Evolutionary conservation across 306 rosid species (phyloP).

Genomic region (Macrotyloma uniflorum): DNA sequence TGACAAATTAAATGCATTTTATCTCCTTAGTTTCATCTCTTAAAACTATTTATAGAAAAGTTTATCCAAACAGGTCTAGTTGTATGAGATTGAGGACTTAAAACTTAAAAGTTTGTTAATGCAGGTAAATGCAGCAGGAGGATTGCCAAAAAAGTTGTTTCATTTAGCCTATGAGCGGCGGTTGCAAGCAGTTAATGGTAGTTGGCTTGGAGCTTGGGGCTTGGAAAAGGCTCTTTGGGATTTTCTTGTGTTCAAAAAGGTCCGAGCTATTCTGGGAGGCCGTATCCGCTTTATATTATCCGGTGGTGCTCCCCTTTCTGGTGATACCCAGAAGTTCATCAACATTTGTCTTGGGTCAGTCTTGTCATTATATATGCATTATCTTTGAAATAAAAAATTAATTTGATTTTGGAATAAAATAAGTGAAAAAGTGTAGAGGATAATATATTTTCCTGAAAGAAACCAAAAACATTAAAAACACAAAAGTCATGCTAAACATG

Average conservation of each 20-base stretch:
- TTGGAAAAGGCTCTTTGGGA: slow-evolving; percentile 77
- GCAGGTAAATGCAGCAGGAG: slow-evolving; percentile 81
- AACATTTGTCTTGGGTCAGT: slow-evolving; percentile 91
- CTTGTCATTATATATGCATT: slow-evolving; percentile 3
- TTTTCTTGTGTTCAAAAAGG: slow-evolving; percentile 78
- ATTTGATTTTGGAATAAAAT: not conserved
- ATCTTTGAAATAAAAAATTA: not conserved
- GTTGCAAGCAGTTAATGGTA: slow-evolving; percentile 75
- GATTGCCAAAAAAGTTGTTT: slow-evolving; percentile 74
- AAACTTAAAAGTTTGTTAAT: slow-evolving; percentile 33
- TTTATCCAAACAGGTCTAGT: not conserved
- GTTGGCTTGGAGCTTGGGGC: slow-evolving; percentile 94
- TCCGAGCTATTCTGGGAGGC: slow-evolving; percentile 82
- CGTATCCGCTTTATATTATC: slow-evolving; percentile 74
- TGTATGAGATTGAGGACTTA: slow-evolving; percentile 14
- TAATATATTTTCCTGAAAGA: not conserved
- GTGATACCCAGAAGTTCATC: slow-evolving; percentile 90
- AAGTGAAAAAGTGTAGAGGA: not conserved
- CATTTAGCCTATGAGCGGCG: slow-evolving; percentile 83
- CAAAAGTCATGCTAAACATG: not conserved
- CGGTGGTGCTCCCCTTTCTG: slow-evolving; percentile 95
- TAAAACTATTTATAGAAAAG: not conserved
- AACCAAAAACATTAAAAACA: not conserved
- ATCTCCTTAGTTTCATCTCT: not conserved
- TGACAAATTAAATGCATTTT: not conserved